Evolutionary conservation across 768 basidiomycete genomes (phyloP), one percentile per base, ranked within the genome.

Genomic region (Crucibulum laeve): DNA sequence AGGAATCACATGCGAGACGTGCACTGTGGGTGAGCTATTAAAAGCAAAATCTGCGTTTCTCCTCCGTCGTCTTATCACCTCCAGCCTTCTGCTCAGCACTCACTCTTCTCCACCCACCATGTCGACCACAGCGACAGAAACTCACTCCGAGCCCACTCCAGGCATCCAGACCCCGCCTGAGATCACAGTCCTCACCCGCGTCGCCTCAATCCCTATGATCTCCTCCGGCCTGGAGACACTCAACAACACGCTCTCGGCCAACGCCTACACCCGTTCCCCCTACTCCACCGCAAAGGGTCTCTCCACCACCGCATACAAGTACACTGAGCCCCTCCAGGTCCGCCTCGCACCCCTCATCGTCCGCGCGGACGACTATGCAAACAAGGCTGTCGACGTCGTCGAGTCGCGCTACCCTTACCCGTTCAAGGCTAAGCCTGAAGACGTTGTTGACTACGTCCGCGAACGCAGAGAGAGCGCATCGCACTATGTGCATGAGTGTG

Each of bases 121-220:
- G n/a, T n/a, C n/a, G n/a, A n/a, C n/a, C n/a, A n/a, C n/a, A n/a
- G n/a, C n/a, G n/a, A n/a, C n/a, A n/a, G n/a, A n/a, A n/a, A n/a
- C n/a, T n/a, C n/a, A n/a, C n/a, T n/a, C n/a, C n/a, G n/a, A n/a
- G n/a, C 28, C 55, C 3, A 34, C 47, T 38, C 23, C 40, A 33
- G 40, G 47, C 15, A 40, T 52, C 21, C 40, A 46, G 13, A 40
- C 59, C 13, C 53, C 65, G 7, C 80, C 84, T 42, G 79, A 81
- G 58, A 55, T 87, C 54, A 87, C 79, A 36, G 65, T 78, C 49
- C 48, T 91, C 43, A 53, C 58, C 28, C 82, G 87, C 45, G 75
- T 91, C 38, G 76, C 71, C n/a, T 74, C 78, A 36, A 89, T 91
- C 45, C 88, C 88, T 17, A 63, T 90, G 34, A 70, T 91, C 54